phyloP scores from a whole-genome alignment of 768 basidiomycete genomes.

The Gyrodon lividus region DNA sequence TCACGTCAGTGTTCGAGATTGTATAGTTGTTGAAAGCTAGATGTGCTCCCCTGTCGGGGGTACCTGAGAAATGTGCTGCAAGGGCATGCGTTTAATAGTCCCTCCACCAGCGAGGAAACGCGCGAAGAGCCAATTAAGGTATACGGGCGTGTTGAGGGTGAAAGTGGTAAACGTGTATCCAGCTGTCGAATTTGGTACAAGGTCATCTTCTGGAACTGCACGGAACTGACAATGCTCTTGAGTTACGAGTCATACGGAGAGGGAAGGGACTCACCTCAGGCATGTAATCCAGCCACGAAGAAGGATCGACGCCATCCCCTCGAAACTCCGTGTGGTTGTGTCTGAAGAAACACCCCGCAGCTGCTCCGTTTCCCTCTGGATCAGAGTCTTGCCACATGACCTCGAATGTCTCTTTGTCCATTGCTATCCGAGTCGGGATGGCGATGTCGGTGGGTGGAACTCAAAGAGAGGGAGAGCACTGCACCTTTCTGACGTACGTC shows the following conservation, averaged over 20 bases:
- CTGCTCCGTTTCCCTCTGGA: slow-evolving; percentile 42
- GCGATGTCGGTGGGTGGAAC: too few species aligned
- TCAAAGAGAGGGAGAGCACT: not conserved
- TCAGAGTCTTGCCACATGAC: slow-evolving; percentile 72
- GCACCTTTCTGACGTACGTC: slow-evolving; percentile 58
- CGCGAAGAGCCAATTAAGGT: slow-evolving; percentile 60
- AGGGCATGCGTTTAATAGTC: slow-evolving; percentile 49
- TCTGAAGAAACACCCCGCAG: slow-evolving; percentile 64
- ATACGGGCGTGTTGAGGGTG: slow-evolving; percentile 62
- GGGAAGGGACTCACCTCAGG: slow-evolving; percentile 42
- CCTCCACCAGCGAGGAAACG: slow-evolving; percentile 67
- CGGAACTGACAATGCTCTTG: slow-evolving; percentile 26
- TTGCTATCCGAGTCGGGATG: slow-evolving; percentile 37
- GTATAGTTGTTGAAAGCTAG: too few species aligned
- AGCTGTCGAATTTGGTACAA: slow-evolving; percentile 40
- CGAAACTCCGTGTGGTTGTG: slow-evolving; percentile 63
- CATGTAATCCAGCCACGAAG: slow-evolving; percentile 45
- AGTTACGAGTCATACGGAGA: not conserved
- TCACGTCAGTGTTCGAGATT: not conserved
- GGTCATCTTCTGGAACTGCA: slow-evolving; percentile 38
- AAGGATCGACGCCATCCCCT: slow-evolving; percentile 34
- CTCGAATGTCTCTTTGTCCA: slow-evolving; percentile 75
- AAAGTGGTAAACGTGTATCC: slow-evolving; percentile 67
- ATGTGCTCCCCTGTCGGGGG: not conserved
- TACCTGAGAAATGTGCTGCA: slow-evolving; percentile 71